Evolutionary conservation across 768 basidiomycete species (phyloP).

Genomic region (Xerocomellus amylosporus): DNA sequence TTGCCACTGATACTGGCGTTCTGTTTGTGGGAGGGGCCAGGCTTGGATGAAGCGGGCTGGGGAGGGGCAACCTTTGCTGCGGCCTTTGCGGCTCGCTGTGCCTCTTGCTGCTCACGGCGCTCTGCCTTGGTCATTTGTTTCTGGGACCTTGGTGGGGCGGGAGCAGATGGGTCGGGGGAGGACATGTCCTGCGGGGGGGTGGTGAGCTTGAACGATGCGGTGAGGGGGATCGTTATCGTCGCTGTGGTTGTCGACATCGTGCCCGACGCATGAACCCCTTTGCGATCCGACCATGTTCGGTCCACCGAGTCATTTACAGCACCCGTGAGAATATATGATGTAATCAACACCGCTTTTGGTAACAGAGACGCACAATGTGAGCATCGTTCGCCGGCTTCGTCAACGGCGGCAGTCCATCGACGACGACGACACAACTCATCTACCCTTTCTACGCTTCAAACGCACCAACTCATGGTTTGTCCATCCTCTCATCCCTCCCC

Average conservation of each 20-base stretch:
- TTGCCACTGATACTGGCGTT: conserved; percentile 22
- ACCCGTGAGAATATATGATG: conserved; percentile 19
- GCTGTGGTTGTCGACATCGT: conserved; percentile 27
- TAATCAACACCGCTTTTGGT: conserved; percentile 16
- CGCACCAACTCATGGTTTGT: conserved; percentile 21
- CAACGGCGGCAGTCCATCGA: background rate
- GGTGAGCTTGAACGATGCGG: conserved; percentile 20
- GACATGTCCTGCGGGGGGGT: conserved; percentile 5
- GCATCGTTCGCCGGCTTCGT: background rate
- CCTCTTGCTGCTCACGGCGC: conserved; percentile 74
- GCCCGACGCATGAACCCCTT: background rate
- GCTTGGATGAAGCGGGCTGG: conserved; percentile 22
- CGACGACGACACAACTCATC: background rate
- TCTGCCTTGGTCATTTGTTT: conserved; percentile 81
- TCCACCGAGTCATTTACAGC: conserved; percentile 12
- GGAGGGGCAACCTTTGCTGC: conserved; percentile 23
- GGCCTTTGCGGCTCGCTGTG: conserved; percentile 75
- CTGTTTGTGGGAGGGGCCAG: conserved; percentile 30
- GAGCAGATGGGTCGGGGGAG: background rate
- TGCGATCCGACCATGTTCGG: no score
- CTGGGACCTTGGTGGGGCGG: conserved; percentile 42
- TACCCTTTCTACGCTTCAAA: background rate
- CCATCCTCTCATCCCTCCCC: background rate
- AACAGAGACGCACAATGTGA: background rate
- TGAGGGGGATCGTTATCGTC: conserved; percentile 11